These are phyloP conservation scores for Marchantia polymorpha DNA, from an alignment of 225 moss, liverwort and hornwort species.

Conservation along the genomic window DNA sequence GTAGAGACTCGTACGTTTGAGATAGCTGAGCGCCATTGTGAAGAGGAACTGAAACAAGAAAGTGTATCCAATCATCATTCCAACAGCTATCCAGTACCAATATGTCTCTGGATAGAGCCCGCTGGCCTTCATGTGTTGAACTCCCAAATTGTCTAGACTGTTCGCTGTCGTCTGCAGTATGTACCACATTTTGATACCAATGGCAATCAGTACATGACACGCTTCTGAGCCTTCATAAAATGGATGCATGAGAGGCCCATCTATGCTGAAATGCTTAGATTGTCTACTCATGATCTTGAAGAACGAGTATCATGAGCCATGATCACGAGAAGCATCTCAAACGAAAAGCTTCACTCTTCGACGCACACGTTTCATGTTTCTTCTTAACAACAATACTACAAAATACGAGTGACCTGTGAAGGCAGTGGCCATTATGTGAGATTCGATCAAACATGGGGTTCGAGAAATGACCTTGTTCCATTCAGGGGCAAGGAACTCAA, in stretches of 20 bases:
- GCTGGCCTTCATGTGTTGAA: constrained; percentile 30
- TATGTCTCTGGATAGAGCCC: constrained; percentile 40
- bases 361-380: too few relatives aligned
- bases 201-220: too few relatives aligned
- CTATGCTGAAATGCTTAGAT: not conserved
- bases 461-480: constrained; percentile 49
- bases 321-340: not conserved
- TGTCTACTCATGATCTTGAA: not conserved
- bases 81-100: constrained; percentile 56
- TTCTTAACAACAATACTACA: too few relatives aligned
- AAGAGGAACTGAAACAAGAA: constrained; percentile 57
- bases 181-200: not conserved
- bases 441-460: too few relatives aligned
- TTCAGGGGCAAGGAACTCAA: constrained; percentile 76
- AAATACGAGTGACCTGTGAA: too few relatives aligned
- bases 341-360: too few relatives aligned
- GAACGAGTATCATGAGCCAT: not conserved
- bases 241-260: constrained; percentile 13
- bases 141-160: constrained; percentile 37
- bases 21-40: constrained; percentile 33
- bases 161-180: constrained; percentile 39
- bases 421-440: too few relatives aligned
- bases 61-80: constrained; percentile 38
- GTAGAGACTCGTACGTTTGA: constrained; percentile 12
- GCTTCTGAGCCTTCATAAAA: constrained; percentile 10